Conservation (phyloP, 371 early-diverging fungal species). For the Lichtheimia corymbifera region DNA sequence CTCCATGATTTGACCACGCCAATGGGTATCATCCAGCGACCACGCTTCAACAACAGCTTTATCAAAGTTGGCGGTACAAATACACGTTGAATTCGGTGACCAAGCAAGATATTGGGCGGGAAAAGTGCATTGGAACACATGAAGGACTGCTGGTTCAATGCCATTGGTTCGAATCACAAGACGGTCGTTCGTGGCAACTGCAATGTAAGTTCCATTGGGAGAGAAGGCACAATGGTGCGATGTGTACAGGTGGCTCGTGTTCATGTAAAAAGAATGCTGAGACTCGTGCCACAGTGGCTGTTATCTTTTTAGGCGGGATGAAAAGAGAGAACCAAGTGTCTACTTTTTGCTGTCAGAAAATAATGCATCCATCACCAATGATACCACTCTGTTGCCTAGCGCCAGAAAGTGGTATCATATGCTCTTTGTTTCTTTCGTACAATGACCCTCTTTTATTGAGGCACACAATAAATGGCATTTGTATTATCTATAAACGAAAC, state of each 20-base stretch:
- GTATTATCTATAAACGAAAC: no score
- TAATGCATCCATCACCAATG: no score
- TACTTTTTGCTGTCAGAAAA: no score
- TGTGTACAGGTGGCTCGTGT: conserved; percentile 9
- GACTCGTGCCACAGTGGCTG: no score
- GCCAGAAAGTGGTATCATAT: no score
- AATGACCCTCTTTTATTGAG: no score
- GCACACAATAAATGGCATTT: no score
- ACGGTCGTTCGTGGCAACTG: conserved; percentile 68
- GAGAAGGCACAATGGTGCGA: conserved; percentile 49
- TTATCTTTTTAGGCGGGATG: no score
- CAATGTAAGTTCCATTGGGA: conserved; percentile 68
- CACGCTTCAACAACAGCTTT: conserved; percentile 60
- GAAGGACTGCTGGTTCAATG: conserved; percentile 55
- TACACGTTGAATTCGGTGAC: conserved; percentile 66
- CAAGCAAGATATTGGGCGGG: conserved; percentile 63
- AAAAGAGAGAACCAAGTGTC: no score
- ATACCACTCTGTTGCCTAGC: no score
- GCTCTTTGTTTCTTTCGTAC: no score
- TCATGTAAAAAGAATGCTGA: neutral
- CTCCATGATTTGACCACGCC: conserved; percentile 69
- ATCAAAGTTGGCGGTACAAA: conserved; percentile 60
- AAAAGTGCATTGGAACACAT: conserved; percentile 57
- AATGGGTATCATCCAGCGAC: conserved; percentile 60
- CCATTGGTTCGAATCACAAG: conserved; percentile 64